A percentile compares a stretch with the other conserved stretches of the same genome.
Conservation (phyloP, 2,329 filamentous ascomycete species). For the Trichoderma simmonsii region DNA sequence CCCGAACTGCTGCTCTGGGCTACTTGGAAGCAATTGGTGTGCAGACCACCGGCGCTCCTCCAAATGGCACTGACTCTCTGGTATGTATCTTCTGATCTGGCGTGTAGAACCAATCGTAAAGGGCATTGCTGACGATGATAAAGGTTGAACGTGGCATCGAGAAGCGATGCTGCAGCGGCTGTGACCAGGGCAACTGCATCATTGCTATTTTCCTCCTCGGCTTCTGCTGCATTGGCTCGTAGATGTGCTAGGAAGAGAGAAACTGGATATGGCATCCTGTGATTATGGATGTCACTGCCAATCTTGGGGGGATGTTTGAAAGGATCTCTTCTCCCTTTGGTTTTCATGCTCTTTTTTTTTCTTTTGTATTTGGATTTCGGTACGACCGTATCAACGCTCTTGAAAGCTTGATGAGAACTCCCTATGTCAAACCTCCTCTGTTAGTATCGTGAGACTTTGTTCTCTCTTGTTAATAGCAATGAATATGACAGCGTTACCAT, state of each 20-base stretch:
- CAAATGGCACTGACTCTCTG: background rate
- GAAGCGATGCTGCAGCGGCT: background rate
- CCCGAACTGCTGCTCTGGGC: background rate
- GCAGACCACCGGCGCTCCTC: background rate
- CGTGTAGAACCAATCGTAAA: background rate
- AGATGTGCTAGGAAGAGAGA: background rate
- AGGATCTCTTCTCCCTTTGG: background rate
- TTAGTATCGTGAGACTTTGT: background rate
- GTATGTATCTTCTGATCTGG: background rate
- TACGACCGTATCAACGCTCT: background rate
- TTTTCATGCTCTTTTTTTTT: background rate
- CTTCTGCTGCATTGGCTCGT: background rate
- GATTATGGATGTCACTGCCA: background rate
- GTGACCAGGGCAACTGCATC: background rate
- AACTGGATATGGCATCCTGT: background rate
- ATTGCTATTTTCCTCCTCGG: background rate
- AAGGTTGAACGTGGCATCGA: background rate
- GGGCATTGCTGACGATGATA: background rate
- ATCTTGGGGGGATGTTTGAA: background rate
- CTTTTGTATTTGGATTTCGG: background rate
- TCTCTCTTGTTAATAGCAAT: background rate
- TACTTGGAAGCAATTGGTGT: background rate
- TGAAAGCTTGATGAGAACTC: background rate
- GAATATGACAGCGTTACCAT: background rate
- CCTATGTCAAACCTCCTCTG: background rate